Evolutionary conservation across 345 rosid genomes (phyloP), one percentile per base, ranked within the genome.

Genomic region (Lumnitzera littorea): DNA sequence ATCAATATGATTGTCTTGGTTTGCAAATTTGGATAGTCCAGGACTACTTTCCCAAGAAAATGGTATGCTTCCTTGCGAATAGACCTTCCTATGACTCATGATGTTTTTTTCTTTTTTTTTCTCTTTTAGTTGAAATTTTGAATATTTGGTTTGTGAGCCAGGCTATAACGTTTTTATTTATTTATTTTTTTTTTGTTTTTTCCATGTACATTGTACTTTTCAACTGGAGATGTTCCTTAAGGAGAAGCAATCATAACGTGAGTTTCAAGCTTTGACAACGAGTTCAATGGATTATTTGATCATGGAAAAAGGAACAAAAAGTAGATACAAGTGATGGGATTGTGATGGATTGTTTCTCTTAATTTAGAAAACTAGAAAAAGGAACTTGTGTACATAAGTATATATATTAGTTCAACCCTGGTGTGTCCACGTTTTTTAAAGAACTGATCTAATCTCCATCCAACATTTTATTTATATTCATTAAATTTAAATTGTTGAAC

Each of bases 21-120:
- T 58, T 17, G 17, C 43, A 62, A 66, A 36, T 66, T 80, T 86
- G 55, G 89, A 82, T 55, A 86, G 63, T 4, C 92, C 92, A 2
- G 89, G 89, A 16, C 65, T 70, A 69, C 76, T 75, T 66, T 86
- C 92, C 89, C 89, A 86, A 6, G 89, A 83, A 60, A 83, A 86
- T 61, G 92, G 89, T 67, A 86, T 62, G 75, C 69, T 83, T 17
- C 92, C 87, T 16, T 80, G 84, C 15, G 92, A 86, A 24, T 53
- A 60, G 54, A 76, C 75, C 59, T 68, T 68, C 27, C 67, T 52
- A 24, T 68, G 57, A 49, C 62, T 62, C 72, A 68, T 68, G 13
- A 68, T 68, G 13, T 46, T 56, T 50, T 12, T 10, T 13, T n/a
- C n/a, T n/a, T 36, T 36, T 36, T 20, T 20, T 20, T 20, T 1